Evolutionary conservation across 495 filamentous ascomycete species (phyloP).

Genomic region (Aspergillus haitiensis): DNA sequence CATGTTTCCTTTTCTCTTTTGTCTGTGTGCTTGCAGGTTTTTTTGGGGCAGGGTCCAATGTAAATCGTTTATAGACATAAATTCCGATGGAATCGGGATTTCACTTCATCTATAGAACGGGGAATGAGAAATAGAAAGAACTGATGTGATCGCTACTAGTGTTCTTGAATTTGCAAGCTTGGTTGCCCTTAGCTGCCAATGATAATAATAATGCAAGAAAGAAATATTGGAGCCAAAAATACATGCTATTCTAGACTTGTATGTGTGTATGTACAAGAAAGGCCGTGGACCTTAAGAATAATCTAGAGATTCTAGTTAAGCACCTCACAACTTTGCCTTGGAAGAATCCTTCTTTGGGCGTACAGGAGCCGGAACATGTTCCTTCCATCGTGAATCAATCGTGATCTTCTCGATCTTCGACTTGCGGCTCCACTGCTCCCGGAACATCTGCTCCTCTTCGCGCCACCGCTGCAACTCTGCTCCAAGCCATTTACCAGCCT

Average conservation of each 20-base stretch:
- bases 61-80: conserved; percentile 4
- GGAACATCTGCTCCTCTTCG: conserved; percentile 60
- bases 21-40: too few relatives aligned
- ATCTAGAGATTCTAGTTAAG: background rate
- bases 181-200: background rate
- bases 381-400: conserved; percentile 57
- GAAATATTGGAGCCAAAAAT: background rate
- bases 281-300: background rate
- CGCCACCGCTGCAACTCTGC: conserved; percentile 64
- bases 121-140: background rate
- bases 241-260: conserved; percentile 3
- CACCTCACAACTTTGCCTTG: conserved; percentile 39
- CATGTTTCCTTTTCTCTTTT: background rate
- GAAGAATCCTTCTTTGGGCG: conserved; percentile 35
- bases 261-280: conserved; percentile 17
- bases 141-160: conserved; percentile 2
- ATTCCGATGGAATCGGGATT: background rate
- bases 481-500: conserved; percentile 62
- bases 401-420: conserved; percentile 56
- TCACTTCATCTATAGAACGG: conserved; percentile 11
- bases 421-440: conserved; percentile 52
- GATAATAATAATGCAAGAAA: background rate
- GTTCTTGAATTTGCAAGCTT: background rate
- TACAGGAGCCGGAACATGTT: conserved; percentile 47
- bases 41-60: background rate